Conservation (phyloP, 148 eudicot species). For the Suaeda aralocaspica region DNA sequence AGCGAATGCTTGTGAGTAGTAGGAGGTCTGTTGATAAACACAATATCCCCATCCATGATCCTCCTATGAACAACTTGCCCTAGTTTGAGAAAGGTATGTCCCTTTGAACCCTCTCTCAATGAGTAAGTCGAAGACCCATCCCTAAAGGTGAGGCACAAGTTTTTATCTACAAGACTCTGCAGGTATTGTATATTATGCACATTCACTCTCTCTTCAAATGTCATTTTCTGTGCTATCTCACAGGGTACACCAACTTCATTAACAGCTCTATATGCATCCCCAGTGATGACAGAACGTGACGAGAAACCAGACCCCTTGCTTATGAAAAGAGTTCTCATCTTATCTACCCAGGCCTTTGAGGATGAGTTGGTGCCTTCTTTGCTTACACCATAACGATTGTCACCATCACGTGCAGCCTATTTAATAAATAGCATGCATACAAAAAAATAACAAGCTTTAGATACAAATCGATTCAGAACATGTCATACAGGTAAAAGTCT, state of each 20-base stretch:
- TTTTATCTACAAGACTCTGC: constrained; percentile 79
- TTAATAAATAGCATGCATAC: not conserved
- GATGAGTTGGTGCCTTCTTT: constrained; percentile 52
- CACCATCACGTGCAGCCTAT: constrained; percentile 79
- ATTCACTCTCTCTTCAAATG: constrained; percentile 84
- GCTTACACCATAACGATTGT: constrained; percentile 53
- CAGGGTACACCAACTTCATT: constrained; percentile 82
- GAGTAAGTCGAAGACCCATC: constrained; percentile 77
- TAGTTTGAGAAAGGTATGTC: constrained; percentile 73
- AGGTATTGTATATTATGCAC: constrained; percentile 58
- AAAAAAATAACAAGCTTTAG: not conserved
- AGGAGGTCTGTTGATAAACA: constrained; percentile 91
- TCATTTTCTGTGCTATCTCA: constrained; percentile 82
- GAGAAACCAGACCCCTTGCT: constrained; percentile 97
- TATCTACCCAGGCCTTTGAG: constrained; percentile 92
- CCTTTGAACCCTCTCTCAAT: constrained; percentile 87
- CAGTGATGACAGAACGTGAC: constrained; percentile 89
- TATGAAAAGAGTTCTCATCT: constrained; percentile 85
- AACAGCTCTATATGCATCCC: constrained; percentile 76
- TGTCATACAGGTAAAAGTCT: not conserved
- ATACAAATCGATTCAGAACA: not conserved
- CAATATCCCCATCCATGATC: constrained; percentile 89
- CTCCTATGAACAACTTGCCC: constrained; percentile 87
- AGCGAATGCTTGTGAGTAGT: constrained; percentile 94
- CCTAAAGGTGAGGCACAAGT: constrained; percentile 64